Percentiles rank a stretch among this genome's conserved stretches.
These are phyloP conservation scores for Astrephomene gubernaculifera DNA, from an alignment of 139 green algal genomes.

Conservation along the genomic window DNA sequence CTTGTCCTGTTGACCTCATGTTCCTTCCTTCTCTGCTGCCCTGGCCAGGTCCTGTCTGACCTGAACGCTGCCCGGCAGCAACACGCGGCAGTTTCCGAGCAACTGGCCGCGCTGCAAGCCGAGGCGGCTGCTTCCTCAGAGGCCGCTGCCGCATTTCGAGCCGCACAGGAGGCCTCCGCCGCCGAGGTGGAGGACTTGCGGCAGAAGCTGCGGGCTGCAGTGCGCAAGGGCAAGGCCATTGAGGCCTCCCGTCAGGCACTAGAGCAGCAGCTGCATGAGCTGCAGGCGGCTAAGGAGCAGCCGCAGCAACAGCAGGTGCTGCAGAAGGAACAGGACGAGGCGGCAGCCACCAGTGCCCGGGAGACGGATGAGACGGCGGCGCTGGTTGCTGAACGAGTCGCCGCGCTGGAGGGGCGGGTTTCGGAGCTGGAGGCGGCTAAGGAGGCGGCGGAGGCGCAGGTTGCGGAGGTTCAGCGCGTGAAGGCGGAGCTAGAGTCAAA, in stretches of 20 bases:
- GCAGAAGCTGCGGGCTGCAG: constrained; percentile 39
- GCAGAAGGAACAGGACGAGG: too few species aligned
- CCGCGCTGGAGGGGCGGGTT: not conserved
- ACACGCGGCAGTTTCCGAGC: not conserved
- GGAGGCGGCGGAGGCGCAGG: not conserved
- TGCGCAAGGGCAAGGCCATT: constrained; percentile 50
- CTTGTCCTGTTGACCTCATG: not conserved
- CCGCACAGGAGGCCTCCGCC: not conserved
- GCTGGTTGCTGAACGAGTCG: not conserved
- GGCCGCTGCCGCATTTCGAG: not conserved
- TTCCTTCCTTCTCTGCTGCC: not conserved
- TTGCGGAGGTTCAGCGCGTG: not conserved
- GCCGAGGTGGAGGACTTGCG: constrained; percentile 47
- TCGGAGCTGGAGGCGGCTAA: not conserved
- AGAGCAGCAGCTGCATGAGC: constrained; percentile 31
- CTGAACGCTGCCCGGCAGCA: not conserved
- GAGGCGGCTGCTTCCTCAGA: not conserved
- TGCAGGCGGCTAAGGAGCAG: not conserved
- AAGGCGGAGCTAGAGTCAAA: not conserved
- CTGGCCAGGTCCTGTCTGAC: not conserved
- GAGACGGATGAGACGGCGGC: not conserved
- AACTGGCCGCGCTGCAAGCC: constrained; percentile 9
- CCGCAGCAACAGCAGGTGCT: not conserved
- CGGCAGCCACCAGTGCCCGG: not conserved
- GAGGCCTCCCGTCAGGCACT: constrained; percentile 20